These are phyloP conservation scores for Prosopis cineraria DNA, from an alignment of 306 rosid genomes.

Conservation along the genomic window DNA sequence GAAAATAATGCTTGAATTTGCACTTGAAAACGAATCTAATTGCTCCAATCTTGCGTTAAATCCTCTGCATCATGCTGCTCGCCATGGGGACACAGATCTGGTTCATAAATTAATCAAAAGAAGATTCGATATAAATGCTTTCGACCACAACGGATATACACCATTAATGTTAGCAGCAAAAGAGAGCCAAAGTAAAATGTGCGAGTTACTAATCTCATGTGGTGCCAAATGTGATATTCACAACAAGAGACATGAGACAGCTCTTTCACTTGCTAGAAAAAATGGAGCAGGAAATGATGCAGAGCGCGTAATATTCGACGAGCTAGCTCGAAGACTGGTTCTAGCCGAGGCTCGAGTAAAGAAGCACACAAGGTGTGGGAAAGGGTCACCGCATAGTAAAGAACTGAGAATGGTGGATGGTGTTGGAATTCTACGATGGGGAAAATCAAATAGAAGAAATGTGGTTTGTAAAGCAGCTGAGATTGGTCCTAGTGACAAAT, in stretches of 20 bases:
- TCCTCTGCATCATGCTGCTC: constrained; percentile 53
- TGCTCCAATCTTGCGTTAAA: constrained; percentile 26
- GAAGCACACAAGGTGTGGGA: constrained; percentile 70
- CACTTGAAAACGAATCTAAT: constrained; percentile 23
- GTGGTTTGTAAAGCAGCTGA: constrained; percentile 60
- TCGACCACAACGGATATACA: constrained; percentile 50
- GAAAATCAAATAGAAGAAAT: constrained; percentile 58
- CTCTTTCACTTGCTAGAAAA: constrained; percentile 52
- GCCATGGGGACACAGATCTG: constrained; percentile 39
- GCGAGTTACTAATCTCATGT: constrained; percentile 51
- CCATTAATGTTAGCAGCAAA: constrained; percentile 73
- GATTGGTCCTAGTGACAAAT: constrained; percentile 56
- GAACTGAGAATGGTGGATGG: constrained; percentile 42
- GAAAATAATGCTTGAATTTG: constrained; percentile 47
- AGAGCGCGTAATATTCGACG: constrained; percentile 53
- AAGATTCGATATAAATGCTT: constrained; percentile 47
- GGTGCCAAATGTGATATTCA: constrained; percentile 53
- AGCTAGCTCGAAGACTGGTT: constrained; percentile 49
- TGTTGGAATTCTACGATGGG: constrained; percentile 61
- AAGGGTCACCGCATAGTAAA: constrained; percentile 59
- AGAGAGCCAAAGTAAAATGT: constrained; percentile 43
- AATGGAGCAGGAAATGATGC: constrained; percentile 45
- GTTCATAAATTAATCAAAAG: constrained; percentile 34
- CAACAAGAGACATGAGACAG: constrained; percentile 52
- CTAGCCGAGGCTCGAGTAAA: constrained; percentile 45